Evolutionary conservation across 1,139 yeast genomes (phyloP), one percentile per base, ranked within the genome.

Genomic region (Candida buenavistaensis): DNA sequence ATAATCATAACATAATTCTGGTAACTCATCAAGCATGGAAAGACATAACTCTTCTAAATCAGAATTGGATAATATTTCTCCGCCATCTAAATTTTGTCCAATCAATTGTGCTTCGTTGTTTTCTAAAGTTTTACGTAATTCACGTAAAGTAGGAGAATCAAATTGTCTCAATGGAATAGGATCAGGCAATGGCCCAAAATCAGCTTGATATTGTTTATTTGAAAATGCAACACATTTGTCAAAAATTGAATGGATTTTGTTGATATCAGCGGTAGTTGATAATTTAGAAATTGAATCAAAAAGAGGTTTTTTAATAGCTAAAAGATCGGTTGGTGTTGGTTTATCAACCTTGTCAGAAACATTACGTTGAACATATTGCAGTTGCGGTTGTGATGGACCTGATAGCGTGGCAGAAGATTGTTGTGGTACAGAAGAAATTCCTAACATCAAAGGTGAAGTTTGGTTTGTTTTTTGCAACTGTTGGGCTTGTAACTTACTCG

Each of bases 1-100:
- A 54, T 92, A 92, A 58, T 92, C 99, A 42, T 92, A 82, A 26
- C 96, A 80, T 38, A 92, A 70, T 54, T 88, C 96, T 1, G 97
- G 96, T 42, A 94, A 72, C 58, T 92, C 97, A 45, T 80, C 84
- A 46, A 87, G 64, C 92, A 92, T 86, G 5, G 89, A 85, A 33
- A 88, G 56, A 10, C 95, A 89, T 33, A 89, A 65, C 45, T 82
- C 92, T 54, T 90, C 97, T 36, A 89, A 72, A 46, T 88, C 95
- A 13, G 70, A 41, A 44, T 64, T 72, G 16, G 59, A 48, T 53
- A 68, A 44, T 6, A 46, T 34, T 30, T 35, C 39, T n/a, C 24
- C 32, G 3, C 25, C 32, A 6, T 34, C 23, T 16, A 26, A 16
- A 14, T 29, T 29, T 15, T 27, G 26, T 8, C 35, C 35, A 15